These are phyloP conservation scores for Sugiyamaella xylanicola DNA, from an alignment of 1,139 yeast genomes.

Conservation along the genomic window DNA sequence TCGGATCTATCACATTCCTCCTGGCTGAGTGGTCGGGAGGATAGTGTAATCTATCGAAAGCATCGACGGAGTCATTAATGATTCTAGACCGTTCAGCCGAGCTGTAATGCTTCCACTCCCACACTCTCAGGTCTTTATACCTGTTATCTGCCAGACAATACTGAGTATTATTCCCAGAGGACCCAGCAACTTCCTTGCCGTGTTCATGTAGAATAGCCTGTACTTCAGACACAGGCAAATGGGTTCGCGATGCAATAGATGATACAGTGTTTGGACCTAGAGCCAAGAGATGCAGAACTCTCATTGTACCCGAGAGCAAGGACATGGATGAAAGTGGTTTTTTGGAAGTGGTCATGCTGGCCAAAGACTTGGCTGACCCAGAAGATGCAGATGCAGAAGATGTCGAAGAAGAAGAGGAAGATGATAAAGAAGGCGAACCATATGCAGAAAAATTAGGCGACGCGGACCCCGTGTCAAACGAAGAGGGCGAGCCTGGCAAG, in stretches of 20 bases:
- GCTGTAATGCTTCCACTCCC: conserved; percentile 46
- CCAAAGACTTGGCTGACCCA: conserved; percentile 21
- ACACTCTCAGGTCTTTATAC: conserved; percentile 42
- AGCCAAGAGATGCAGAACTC: conserved; percentile 44
- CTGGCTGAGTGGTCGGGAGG: conserved; percentile 40
- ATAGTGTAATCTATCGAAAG: conserved; percentile 39
- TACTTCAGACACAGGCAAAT: conserved; percentile 37
- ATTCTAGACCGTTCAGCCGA: conserved; percentile 39
- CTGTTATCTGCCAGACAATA: conserved; percentile 36
- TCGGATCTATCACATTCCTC: conserved; percentile 39
- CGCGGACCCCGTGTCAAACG: conserved; percentile 8
- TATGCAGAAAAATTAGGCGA: conserved; percentile 13
- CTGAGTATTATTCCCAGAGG: conserved; percentile 8
- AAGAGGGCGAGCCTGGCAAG: conserved; percentile 26
- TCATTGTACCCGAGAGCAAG: conserved; percentile 36
- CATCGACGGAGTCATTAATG: conserved; percentile 36
- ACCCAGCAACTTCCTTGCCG: conserved; percentile 27
- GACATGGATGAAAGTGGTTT: conserved; percentile 35
- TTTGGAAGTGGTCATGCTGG: conserved; percentile 25
- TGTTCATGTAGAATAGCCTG: conserved; percentile 37
- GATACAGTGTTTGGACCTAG: conserved; percentile 35
- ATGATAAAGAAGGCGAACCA: conserved; percentile 5
- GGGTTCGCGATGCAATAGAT: conserved; percentile 38
- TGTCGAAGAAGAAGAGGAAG: conserved; percentile 20
- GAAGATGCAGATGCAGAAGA: conserved; percentile 21